A percentile compares a stretch with the other conserved stretches of the same genome.
phyloP scores from a whole-genome alignment of 768 basidiomycete species.

The Panellus pusillus region DNA sequence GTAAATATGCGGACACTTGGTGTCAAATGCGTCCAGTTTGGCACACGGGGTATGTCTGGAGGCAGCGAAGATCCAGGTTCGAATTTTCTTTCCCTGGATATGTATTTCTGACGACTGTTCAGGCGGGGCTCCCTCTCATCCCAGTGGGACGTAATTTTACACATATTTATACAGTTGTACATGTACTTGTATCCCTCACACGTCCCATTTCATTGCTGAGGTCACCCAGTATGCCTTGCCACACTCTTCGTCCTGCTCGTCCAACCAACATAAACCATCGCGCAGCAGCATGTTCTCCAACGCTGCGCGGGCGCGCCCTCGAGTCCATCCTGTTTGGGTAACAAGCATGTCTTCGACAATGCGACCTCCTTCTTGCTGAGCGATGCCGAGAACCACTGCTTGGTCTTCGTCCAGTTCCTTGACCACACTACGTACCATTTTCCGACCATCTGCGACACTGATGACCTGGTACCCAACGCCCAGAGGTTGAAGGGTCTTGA shows the following conservation, averaged over 20 bases:
- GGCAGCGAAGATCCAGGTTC: constrained; percentile 9
- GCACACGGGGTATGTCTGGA: constrained; percentile 45
- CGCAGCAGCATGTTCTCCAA: constrained; percentile 88
- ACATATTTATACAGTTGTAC: neutral
- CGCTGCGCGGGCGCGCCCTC: constrained; percentile 72
- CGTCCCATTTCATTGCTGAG: constrained; percentile 84
- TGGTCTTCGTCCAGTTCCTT: constrained; percentile 91
- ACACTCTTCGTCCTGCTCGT: constrained; percentile 74
- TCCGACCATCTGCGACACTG: constrained; percentile 63
- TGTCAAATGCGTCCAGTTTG: constrained; percentile 62
- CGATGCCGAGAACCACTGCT: constrained; percentile 74
- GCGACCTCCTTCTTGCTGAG: constrained; percentile 65
- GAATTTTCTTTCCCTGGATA: neutral
- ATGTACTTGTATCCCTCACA: constrained; percentile 30
- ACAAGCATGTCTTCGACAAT: constrained; percentile 67
- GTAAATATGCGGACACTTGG: constrained; percentile 78
- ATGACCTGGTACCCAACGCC: constrained; percentile 91
- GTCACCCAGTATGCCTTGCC: constrained; percentile 85
- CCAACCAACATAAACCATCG: constrained; percentile 94
- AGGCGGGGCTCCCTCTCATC: neutral
- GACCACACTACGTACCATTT: constrained; percentile 87
- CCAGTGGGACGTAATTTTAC: neutral
- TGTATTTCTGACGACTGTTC: neutral
- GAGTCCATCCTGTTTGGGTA: constrained; percentile 68
- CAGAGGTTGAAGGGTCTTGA: constrained; percentile 84